Base-by-base conservation (phyloP, 2,329 filamentous ascomycete species). In the Orbilia javanica region DNA sequence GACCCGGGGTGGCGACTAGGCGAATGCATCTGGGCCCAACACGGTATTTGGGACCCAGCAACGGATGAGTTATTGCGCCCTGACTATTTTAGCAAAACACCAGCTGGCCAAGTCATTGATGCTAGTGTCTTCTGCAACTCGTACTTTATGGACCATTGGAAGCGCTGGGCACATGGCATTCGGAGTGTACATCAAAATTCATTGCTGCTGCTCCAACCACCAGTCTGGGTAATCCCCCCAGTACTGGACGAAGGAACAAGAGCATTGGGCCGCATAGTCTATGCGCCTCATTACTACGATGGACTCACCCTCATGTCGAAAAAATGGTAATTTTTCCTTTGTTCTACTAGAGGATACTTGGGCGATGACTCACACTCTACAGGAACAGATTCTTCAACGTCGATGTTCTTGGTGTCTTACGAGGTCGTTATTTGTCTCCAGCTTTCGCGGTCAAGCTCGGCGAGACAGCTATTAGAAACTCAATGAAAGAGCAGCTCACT, bases 251-350 rank as follows among this genome's bases (percentile, higher is more conserved):
- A 90, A 2, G 66, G 55, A n/a, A 77, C 73, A n/a, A 77, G 55
- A 29, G 29, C 10, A 29, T 11, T 77, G 1, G 73, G 73, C 11
- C 93, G 91, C 79, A 91, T 98, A 88, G 92, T 94, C 1, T 98
- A 97, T 83, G 91, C 96, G 8, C 93, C 94, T 1, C 96, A 99
- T 84, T 99, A 93, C 83, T 99, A 99, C 84, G 96, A 99, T 81
- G 96, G 96, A 10, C 92, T 99, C 70, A 99, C 96, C 0, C 87
- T 99, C 3, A 92, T 99, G 88, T 98, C 93, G 11, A 99, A 99
- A 85, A 97, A 97, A 84, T 99, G 96, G 96, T 85, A 81, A 2
- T 31, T 20, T 8, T 34, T 5, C 5, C 13, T 50, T 27, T n/a
- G 5, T 8, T 27, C 36, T 42, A n/a, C 48, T 22, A 3, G 11